Conservation (phyloP, 2,329 filamentous ascomycete genomes). For the Coniochaeta sp. region DNA sequence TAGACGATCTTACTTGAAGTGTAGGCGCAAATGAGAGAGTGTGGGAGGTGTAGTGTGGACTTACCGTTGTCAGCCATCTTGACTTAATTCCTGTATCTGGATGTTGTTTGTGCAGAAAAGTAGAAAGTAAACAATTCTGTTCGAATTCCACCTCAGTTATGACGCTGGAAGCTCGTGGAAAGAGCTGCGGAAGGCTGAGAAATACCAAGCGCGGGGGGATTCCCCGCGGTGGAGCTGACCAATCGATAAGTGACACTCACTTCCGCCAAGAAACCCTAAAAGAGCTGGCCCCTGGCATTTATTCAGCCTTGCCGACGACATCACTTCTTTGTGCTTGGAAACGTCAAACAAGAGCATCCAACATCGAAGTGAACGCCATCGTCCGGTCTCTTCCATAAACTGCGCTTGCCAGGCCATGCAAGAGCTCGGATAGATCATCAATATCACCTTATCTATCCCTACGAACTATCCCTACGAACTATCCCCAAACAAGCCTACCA, state of each 20-base stretch:
- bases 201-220: constrained; percentile 13
- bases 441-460: too few species aligned
- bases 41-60: too few species aligned
- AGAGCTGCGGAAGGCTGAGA: constrained; percentile 6
- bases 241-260: not conserved
- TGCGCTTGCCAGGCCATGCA: too few species aligned
- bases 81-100: not conserved
- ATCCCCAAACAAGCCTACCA: too few species aligned
- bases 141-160: not conserved
- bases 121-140: not conserved
- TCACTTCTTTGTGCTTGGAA: not conserved
- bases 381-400: too few species aligned
- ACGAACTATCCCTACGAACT: too few species aligned
- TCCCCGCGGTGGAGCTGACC: not conserved
- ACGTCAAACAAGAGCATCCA: too few species aligned
- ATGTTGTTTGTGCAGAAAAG: not conserved
- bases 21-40: too few species aligned
- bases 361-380: too few species aligned
- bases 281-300: constrained; percentile 3
- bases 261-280: constrained; percentile 11
- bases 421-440: too few species aligned
- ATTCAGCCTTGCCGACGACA: not conserved
- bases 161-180: constrained; percentile 12
- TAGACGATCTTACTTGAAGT: too few species aligned
- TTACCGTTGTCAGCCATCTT: constrained; percentile 36